Percentiles rank a stretch among this genome's conserved stretches.
Evolutionary conservation across 2,329 filamentous ascomycete species (phyloP).

Genomic region (Elsinoe batatas): DNA sequence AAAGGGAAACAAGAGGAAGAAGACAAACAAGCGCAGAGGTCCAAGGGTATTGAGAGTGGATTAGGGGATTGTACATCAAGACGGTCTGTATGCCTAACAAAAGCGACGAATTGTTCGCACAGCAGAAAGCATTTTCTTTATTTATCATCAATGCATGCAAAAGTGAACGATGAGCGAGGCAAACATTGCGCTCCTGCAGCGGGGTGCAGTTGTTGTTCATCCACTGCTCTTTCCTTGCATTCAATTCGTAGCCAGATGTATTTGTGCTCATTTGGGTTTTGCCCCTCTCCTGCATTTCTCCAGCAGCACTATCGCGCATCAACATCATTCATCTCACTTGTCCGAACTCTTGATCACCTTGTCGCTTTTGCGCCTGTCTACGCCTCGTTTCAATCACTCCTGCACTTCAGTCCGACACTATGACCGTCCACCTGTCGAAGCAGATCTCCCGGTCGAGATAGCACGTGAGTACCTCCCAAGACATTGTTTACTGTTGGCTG

Average conservation of each 20-base stretch:
- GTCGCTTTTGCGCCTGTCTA: background rate
- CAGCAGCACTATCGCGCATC: background rate
- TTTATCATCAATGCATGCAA: background rate
- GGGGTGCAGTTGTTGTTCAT: background rate
- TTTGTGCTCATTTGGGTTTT: background rate
- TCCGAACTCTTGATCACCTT: background rate
- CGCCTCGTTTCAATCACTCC: background rate
- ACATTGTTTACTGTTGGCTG: background rate
- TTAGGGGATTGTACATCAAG: conserved; percentile 33
- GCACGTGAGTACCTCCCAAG: background rate
- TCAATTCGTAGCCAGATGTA: background rate
- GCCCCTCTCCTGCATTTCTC: background rate
- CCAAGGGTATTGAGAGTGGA: conserved; percentile 62
- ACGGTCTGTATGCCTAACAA: conserved; percentile 13
- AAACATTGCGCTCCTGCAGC: background rate
- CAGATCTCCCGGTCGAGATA: background rate
- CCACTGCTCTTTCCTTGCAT: background rate
- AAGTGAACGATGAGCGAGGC: background rate
- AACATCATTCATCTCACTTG: background rate
- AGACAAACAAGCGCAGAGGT: conserved; percentile 60
- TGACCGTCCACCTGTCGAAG: background rate
- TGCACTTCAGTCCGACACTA: background rate
- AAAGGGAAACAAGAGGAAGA: conserved; percentile 76
- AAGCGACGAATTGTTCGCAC: background rate
- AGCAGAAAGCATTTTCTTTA: conserved; percentile 5